These are phyloP conservation scores for Leishmania tropica DNA, from an alignment of 208 protist genomes.

Conservation along the genomic window DNA sequence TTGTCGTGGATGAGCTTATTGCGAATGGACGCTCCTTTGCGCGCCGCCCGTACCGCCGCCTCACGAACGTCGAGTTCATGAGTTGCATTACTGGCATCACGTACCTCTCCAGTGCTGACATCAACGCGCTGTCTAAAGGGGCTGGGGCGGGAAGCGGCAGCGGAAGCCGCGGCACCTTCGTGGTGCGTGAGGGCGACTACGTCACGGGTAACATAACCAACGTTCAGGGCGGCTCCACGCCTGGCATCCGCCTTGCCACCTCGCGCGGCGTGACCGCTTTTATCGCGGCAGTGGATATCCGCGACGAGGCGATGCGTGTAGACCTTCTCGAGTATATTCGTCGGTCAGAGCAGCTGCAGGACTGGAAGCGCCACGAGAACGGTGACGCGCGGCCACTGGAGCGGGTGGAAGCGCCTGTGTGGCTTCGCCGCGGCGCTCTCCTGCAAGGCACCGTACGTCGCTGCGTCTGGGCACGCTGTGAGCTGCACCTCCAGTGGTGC, in stretches of 20 bases:
- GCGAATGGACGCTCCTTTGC: slow-evolving; percentile 54
- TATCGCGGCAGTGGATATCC: slow-evolving; percentile 59
- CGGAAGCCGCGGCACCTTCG: slow-evolving; percentile 36
- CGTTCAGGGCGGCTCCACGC: slow-evolving; percentile 43
- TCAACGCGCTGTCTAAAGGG: slow-evolving; percentile 11
- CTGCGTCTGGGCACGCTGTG: slow-evolving; percentile 72
- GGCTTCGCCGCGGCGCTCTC: slow-evolving; percentile 65
- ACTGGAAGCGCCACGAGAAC: slow-evolving; percentile 18
- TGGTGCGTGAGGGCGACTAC: slow-evolving; percentile 74
- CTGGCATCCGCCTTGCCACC: slow-evolving; percentile 67
- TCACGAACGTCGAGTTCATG: slow-evolving; percentile 77
- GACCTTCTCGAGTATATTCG: slow-evolving; percentile 63
- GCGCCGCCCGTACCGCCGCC: slow-evolving; percentile 71
- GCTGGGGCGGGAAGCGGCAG: not conserved
- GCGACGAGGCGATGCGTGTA: slow-evolving; percentile 51
- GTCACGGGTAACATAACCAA: slow-evolving; percentile 59
- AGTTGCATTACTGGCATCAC: slow-evolving; percentile 62
- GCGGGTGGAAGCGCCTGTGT: slow-evolving; percentile 33
- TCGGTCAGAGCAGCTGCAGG: slow-evolving; percentile 29
- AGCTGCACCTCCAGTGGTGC: slow-evolving; percentile 81
- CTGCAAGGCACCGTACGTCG: slow-evolving; percentile 72
- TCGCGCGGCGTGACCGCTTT: slow-evolving; percentile 68
- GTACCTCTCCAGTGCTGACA: slow-evolving; percentile 45
- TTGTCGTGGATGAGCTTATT: slow-evolving; percentile 62
- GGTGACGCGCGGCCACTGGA: slow-evolving; percentile 1